phyloP scores from a whole-genome alignment of 2,329 filamentous ascomycete species.

The Colletotrichum eremochloae region DNA sequence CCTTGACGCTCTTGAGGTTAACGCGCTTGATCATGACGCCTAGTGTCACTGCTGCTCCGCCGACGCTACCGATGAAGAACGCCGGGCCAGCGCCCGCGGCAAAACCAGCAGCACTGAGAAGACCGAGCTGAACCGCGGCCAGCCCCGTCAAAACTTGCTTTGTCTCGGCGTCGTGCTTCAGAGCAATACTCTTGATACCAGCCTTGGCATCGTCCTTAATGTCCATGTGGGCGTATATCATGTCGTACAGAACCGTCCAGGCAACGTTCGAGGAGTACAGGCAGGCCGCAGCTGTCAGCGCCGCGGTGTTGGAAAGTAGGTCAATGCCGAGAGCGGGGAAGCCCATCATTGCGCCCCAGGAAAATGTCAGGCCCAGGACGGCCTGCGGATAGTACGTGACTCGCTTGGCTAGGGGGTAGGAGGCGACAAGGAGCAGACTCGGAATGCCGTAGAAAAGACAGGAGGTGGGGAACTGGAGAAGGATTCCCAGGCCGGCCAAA shows the following conservation, averaged over 20 bases:
- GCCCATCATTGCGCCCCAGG: constrained; percentile 90
- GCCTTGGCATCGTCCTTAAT: constrained; percentile 87
- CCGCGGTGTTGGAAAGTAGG: constrained; percentile 72
- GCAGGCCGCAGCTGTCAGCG: constrained; percentile 74
- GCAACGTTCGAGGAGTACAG: constrained; percentile 84
- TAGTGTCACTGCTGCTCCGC: constrained; percentile 71
- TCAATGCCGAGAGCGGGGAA: constrained; percentile 87
- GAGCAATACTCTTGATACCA: constrained; percentile 89
- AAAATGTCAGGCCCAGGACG: constrained; percentile 86
- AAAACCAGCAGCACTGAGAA: constrained; percentile 78
- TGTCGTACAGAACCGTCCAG: constrained; percentile 92
- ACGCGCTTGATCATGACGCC: constrained; percentile 77
- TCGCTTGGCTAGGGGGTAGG: constrained; percentile 87
- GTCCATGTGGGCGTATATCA: constrained; percentile 95
- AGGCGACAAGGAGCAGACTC: constrained; percentile 78
- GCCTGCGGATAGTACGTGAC: constrained; percentile 90
- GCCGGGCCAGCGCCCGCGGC: constrained; percentile 76
- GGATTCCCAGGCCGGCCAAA: constrained; percentile 77
- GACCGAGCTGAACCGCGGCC: constrained; percentile 75
- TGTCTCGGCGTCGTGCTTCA: constrained; percentile 82
- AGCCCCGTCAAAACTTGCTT: constrained; percentile 81
- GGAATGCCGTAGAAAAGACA: constrained; percentile 86
- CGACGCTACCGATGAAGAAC: constrained; percentile 77
- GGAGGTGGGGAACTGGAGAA: constrained; percentile 79
- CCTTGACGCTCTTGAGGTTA: constrained; percentile 73